Conservation (phyloP, 306 rosid species). For the Chamaecrista fasciculata region DNA sequence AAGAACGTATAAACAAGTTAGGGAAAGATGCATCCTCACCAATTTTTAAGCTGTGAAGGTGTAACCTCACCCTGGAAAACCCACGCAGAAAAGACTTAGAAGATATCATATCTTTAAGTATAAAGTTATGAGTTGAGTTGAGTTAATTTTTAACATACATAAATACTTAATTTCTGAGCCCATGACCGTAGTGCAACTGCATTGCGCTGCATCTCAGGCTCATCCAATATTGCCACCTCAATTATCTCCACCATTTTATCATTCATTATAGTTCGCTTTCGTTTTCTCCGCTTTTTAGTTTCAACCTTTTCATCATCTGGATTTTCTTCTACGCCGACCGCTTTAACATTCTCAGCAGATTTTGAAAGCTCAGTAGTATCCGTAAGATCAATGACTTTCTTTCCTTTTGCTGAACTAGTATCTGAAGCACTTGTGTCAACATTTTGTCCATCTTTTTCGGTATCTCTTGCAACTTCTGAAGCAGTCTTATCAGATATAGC, state of each 20-base stretch:
- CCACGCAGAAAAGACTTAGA: slow-evolving; percentile 39
- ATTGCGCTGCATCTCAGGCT: slow-evolving; percentile 95
- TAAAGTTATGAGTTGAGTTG: slow-evolving; percentile 19
- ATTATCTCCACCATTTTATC: slow-evolving; percentile 62
- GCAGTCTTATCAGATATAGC: slow-evolving; percentile 42
- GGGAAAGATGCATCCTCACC: slow-evolving; percentile 47
- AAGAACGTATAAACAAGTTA: slow-evolving; percentile 3
- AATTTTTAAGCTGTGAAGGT: slow-evolving; percentile 83
- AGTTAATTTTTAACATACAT: slow-evolving; percentile 66
- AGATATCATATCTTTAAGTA: slow-evolving; percentile 15
- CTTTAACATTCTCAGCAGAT: slow-evolving; percentile 42
- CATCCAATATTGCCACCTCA: slow-evolving; percentile 75
- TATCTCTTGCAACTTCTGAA: slow-evolving; percentile 48
- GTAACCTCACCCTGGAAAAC: slow-evolving; percentile 85
- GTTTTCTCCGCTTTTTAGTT: slow-evolving; percentile 66
- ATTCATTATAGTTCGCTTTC: slow-evolving; percentile 92
- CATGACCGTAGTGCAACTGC: slow-evolving; percentile 65
- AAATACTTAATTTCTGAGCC: slow-evolving; percentile 74
- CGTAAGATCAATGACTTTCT: slow-evolving; percentile 47
- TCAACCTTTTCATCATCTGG: slow-evolving; percentile 70
- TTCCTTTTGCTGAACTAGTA: slow-evolving; percentile 70
- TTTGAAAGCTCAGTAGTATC: slow-evolving; percentile 52
- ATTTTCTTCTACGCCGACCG: slow-evolving; percentile 48
- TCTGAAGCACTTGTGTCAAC: slow-evolving; percentile 93
- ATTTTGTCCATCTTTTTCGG: slow-evolving; percentile 58